Base-by-base conservation (phyloP, 2,329 filamentous ascomycete genomes). In the Aspergillus caelatus region DNA sequence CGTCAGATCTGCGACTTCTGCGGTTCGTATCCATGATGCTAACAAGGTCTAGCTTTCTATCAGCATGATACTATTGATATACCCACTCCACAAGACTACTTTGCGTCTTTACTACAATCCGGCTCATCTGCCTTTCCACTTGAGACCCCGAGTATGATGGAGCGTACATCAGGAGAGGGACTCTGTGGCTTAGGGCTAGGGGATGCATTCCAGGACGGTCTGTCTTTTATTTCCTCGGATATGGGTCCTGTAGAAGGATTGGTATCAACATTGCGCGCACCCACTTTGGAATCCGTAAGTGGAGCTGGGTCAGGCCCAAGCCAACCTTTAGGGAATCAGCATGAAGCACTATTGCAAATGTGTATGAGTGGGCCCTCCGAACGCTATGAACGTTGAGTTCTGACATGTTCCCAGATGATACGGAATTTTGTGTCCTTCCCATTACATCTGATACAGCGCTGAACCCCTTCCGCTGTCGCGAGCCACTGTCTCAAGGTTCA, bases 391-490 rank as follows among this genome's bases (percentile, higher is more conserved):
- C 1, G 12, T 21, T 28, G 19, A 43, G 19, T 12, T 14, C 60
- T 62, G 58, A 66, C 11, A 26, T 32, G n/a, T 41, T 23, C 43
- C 34, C 55, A 77, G 76, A 77, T 61, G 74, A 78, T 57, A 66
- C 72, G 43, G 76, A 77, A 28, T 75, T 76, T 41, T 78, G 76
- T 50, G 62, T 77, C 12, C 63, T 76, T 21, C 76, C 76, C 0
- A 50, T 78, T 9, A 78, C 75, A 0, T 65, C 67, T 11, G 76
- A 77, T 59, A 73, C 72, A 34, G 60, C 67, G 14, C 65, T 69
- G 23, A 78, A 78, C 56, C 76, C 76, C 0, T 78, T 78, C 52
- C 72, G 75, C 4, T 72, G 69, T 61, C 62, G 70, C 19, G 57
- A 60, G 7, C 65, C 70, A 14, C 61, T 66, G 1, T 67, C 68